phyloP scores from a whole-genome alignment of 768 basidiomycete genomes.

The Tricholoma bakamatsutake region DNA sequence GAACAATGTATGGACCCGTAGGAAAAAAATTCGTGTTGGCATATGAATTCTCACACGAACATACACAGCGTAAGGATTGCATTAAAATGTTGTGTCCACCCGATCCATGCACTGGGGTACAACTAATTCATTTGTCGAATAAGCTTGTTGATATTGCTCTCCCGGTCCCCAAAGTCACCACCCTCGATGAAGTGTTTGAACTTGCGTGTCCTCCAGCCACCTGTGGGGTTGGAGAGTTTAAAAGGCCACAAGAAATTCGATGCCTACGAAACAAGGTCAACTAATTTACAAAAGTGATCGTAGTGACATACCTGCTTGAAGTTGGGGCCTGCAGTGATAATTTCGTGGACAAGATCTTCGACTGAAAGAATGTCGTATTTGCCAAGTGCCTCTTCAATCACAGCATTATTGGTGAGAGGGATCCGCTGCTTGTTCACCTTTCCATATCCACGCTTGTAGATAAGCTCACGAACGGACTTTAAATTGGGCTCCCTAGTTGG shows the following conservation, averaged over 20 bases:
- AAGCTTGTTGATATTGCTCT: constrained; percentile 96
- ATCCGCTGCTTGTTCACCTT: constrained; percentile 98
- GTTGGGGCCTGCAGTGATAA: constrained; percentile 91
- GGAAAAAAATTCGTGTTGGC: background rate
- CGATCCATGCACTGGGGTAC: constrained; percentile 7
- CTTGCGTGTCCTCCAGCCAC: constrained; percentile 96
- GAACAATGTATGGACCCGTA: no score
- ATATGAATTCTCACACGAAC: constrained; percentile 16
- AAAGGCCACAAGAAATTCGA: constrained; percentile 99
- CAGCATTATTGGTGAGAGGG: constrained; percentile 86
- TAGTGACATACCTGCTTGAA: constrained; percentile 83
- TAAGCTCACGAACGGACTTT: constrained; percentile 92
- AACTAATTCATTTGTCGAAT: constrained; percentile 88
- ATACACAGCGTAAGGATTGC: constrained; percentile 9
- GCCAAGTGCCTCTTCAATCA: constrained; percentile 89
- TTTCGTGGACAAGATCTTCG: constrained; percentile 97
- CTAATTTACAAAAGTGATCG: background rate
- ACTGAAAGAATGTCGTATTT: constrained; percentile 95
- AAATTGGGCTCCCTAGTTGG: constrained; percentile 84
- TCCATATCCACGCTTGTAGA: constrained; percentile 99
- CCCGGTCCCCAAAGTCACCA: constrained; percentile 97
- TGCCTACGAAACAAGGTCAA: constrained; percentile 38
- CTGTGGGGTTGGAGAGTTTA: constrained; percentile 98
- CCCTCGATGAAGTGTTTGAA: constrained; percentile 97
- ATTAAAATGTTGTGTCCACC: constrained; percentile 11